Base-by-base conservation (phyloP, 2,329 filamentous ascomycete species). In the Rasamsonia emersonii region DNA sequence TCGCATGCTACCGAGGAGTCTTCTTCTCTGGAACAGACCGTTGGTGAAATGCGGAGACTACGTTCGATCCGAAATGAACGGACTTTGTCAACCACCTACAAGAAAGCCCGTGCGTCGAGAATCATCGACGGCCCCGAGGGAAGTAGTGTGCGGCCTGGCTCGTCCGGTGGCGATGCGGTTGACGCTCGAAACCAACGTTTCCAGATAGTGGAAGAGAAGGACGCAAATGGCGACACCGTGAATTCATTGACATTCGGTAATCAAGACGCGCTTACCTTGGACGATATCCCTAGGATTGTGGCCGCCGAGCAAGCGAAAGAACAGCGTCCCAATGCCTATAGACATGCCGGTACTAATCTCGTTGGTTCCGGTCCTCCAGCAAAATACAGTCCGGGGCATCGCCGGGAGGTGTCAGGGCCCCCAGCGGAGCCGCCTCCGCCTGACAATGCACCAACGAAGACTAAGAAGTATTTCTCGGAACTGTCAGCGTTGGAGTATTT, bases 401-500 rank as follows among this genome's bases (percentile, higher is more conserved):
- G 83, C 47, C 73, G 79, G 54, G 70, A 75, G 58, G 61, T 81
- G 54, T 75, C 78, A 6, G 64, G 62, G n/a, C 70, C 62, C n/a
- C 53, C 46, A n/a, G 53, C 68, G 28, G 65, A 68, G 27, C 49
- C 61, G 29, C 50, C 52, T 9, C 58, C 61, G 7, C 50, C 57
- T 6, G 77, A 82, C 19, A 62, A 63, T 6, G 64, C 73, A 13
- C 68, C 73, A 4, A 67, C 71, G 38, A 70, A 52, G 61, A 70
- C 60, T 1, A 85, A 89, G 51, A 84, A 80, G 46, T 98, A 93
- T 62, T 98, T 98, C 55, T 95, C 91, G 0, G 91, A 98, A 54
- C 72, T 98, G 4, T 93, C 91, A 2, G 86, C 85, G 1, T 67
- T 98, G 18, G 91, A 98, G 54, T 96, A 95, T 54, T 96, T 98